A percentile compares a stretch with the other conserved stretches of the same genome.
Conservation (phyloP, 352 stramenopile genomes). For the Globisporangium yorkense region DNA sequence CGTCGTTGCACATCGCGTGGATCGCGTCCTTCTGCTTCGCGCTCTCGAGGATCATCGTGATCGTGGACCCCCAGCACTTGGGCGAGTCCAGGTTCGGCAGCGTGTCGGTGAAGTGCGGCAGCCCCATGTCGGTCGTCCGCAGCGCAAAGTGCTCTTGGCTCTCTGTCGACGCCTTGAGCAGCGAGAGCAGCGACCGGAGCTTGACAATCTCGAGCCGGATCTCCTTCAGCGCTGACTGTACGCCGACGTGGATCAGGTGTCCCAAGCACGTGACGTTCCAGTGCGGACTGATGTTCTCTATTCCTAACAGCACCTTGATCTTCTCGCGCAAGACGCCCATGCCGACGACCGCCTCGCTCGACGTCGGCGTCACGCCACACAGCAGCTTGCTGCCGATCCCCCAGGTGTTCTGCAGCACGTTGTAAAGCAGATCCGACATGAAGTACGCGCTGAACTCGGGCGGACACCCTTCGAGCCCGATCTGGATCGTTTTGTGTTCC, state of each 20-base stretch:
- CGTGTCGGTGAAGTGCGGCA: constrained; percentile 50
- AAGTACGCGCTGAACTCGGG: constrained; percentile 70
- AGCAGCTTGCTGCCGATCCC: constrained; percentile 64
- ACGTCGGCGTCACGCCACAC: constrained; percentile 58
- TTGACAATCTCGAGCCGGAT: constrained; percentile 71
- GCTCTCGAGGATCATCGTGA: constrained; percentile 72
- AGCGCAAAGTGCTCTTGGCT: constrained; percentile 70
- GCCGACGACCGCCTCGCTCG: constrained; percentile 53
- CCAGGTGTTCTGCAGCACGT: constrained; percentile 77
- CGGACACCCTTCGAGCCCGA: constrained; percentile 65
- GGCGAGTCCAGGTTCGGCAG: constrained; percentile 66
- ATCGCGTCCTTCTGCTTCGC: constrained; percentile 76
- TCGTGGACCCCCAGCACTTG: constrained; percentile 61
- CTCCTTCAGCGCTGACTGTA: constrained; percentile 61
- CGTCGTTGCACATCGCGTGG: constrained; percentile 58
- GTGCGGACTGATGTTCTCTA: constrained; percentile 63
- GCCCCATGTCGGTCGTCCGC: constrained; percentile 57
- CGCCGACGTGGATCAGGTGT: constrained; percentile 64
- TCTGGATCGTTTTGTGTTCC: constrained; percentile 79
- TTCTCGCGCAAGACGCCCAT: constrained; percentile 78
- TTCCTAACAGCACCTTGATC: constrained; percentile 70
- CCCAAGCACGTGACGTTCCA: constrained; percentile 75
- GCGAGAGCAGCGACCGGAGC: constrained; percentile 60
- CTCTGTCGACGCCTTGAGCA: constrained; percentile 66
- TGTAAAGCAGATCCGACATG: constrained; percentile 75